phyloP scores from a whole-genome alignment of 225 moss, liverwort and hornwort species.

The Polytrichum commune region DNA sequence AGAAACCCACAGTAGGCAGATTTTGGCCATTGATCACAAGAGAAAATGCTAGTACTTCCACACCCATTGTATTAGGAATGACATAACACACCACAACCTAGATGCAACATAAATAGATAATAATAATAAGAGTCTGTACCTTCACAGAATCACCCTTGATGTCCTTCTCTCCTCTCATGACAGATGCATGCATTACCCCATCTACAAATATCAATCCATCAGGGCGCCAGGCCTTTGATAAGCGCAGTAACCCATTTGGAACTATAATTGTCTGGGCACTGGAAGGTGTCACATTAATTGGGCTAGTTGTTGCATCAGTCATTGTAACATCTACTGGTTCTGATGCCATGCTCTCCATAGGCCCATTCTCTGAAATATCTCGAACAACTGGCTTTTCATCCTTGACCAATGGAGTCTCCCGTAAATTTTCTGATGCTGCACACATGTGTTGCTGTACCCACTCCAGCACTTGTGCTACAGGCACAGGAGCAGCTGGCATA shows the following conservation, averaged over 20 bases:
- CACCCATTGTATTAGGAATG: neutral
- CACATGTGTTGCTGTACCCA: constrained; percentile 85
- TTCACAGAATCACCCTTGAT: constrained; percentile 76
- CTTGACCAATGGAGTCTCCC: constrained; percentile 37
- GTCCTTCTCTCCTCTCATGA: constrained; percentile 77
- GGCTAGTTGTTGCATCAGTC: constrained; percentile 59
- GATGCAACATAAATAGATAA: neutral
- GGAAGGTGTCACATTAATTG: constrained; percentile 53
- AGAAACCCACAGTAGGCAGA: too few relatives aligned
- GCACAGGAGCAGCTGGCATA: constrained; percentile 95
- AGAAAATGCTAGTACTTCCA: neutral
- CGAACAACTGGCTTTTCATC: constrained; percentile 33
- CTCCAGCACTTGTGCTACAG: constrained; percentile 75
- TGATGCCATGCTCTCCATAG: constrained; percentile 43
- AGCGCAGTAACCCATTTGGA: constrained; percentile 63
- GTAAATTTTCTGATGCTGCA: constrained; percentile 61
- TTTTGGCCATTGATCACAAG: too few relatives aligned
- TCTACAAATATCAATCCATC: constrained; percentile 89
- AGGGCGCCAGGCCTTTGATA: constrained; percentile 77
- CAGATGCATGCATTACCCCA: constrained; percentile 79
- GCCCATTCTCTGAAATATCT: constrained; percentile 39
- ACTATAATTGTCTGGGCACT: constrained; percentile 50
- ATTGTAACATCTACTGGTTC: constrained; percentile 81
- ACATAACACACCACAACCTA: neutral
- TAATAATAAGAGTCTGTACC: constrained; percentile 31